Evolutionary conservation across 805 yeast genomes (phyloP), one percentile per base, ranked within the genome.

Genomic region (Hanseniaspora thailandica): DNA sequence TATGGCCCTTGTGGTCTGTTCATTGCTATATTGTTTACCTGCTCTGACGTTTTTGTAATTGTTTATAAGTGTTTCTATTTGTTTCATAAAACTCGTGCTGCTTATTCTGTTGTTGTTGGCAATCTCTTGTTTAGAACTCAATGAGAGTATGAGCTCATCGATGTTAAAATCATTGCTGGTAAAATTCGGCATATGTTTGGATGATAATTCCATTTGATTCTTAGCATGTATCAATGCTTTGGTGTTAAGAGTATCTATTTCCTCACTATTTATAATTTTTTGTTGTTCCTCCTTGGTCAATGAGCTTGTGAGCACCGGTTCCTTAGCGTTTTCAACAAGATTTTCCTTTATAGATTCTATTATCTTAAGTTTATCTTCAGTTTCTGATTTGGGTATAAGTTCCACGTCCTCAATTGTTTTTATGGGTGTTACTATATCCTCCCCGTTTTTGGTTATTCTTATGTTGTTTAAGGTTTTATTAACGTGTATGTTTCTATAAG

Each of bases 61-160:
- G 25, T 43, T 43, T 20, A 43, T 43, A 13, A 43, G 25, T 1
- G 46, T 43, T 43, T 43, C 46, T 10, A 43, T 43, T 17, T 43
- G 46, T 5, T 43, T 43, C 46, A 43, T 43, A 13, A 43, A 43
- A 17, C 46, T 26, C 5, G 46, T 43, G 12, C 46, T 43, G 9
- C 46, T 43, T 26, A 30, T 30, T 38, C 38, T 28, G 22, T 30
- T 33, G 40, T 58, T 28, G 45, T 51, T 26, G 43, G 50, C 28
- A 62, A 50, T 45, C 52, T 41, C 17, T 64, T 51, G 46, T 20
- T 28, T 43, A 3, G 46, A 30, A 19, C 46, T 43, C 35, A 43
- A 6, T 9, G 35, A 20, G 7, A 43, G 25, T 7, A 43, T 43
- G 23, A 43, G 17, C 6, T 43, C 36, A n/a, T 43, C 20, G 17